Evolutionary conservation across 495 filamentous ascomycete genomes (phyloP).

Genomic region (Penicillium lagena): DNA sequence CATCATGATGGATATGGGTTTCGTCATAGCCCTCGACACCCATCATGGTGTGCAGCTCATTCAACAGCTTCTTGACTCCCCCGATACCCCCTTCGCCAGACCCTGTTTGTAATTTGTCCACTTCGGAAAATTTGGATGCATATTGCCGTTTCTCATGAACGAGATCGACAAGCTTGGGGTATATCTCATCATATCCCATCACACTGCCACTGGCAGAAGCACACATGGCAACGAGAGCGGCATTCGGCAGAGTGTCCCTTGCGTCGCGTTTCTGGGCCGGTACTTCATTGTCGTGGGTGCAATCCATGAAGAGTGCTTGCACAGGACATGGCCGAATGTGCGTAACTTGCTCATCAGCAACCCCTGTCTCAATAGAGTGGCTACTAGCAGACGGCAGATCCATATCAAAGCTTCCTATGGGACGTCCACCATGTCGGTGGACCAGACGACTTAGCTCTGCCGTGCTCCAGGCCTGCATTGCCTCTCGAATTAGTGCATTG

Average conservation of each 20-base stretch:
- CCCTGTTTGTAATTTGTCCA: constrained; percentile 47
- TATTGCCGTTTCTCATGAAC: constrained; percentile 84
- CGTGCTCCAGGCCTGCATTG: constrained; percentile 98
- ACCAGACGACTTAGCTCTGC: constrained; percentile 85
- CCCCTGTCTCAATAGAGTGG: constrained; percentile 36
- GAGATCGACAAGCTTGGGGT: constrained; percentile 84
- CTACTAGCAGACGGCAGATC: constrained; percentile 46
- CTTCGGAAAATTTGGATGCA: constrained; percentile 60
- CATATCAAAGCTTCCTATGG: constrained; percentile 93
- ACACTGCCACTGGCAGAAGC: constrained; percentile 89
- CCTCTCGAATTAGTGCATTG: constrained; percentile 86
- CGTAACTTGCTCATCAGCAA: constrained; percentile 53
- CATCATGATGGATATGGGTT: constrained; percentile 93
- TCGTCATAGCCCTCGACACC: constrained; percentile 89
- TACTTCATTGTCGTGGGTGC: constrained; percentile 96
- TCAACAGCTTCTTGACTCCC: constrained; percentile 81
- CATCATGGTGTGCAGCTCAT: constrained; percentile 89
- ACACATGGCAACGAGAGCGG: constrained; percentile 92
- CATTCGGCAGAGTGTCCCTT: constrained; percentile 91
- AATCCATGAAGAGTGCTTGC: constrained; percentile 97
- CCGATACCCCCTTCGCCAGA: constrained; percentile 75
- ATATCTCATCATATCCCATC: constrained; percentile 98
- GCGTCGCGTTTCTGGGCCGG: constrained; percentile 95
- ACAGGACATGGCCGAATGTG: constrained; percentile 75
- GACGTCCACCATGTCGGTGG: constrained; percentile 87